Evolutionary conservation across 129 eudicot species (phyloP).

Genomic region (Flaveria trinervia): DNA sequence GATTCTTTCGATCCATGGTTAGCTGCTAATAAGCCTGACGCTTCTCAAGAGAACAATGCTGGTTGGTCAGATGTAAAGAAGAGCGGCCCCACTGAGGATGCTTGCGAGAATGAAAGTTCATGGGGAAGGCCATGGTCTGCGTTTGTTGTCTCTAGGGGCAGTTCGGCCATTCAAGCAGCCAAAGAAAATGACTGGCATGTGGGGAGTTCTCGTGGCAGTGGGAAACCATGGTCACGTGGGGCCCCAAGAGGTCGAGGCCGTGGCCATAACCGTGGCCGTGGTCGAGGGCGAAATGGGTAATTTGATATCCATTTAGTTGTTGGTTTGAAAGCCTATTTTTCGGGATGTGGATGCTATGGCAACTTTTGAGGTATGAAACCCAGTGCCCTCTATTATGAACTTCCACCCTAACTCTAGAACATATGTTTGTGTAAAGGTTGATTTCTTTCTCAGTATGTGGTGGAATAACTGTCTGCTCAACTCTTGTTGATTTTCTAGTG

Average conservation of each 20-base stretch:
- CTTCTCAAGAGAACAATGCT: constrained; percentile 20
- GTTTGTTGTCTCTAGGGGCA: constrained; percentile 46
- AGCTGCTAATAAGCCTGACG: constrained; percentile 13
- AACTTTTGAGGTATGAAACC: constrained; percentile 33
- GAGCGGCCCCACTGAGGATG: constrained; percentile 25
- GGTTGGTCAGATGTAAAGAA: constrained; percentile 24
- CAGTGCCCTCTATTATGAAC: constrained; percentile 15
- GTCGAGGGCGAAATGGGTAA: constrained; percentile 32
- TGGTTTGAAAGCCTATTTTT: constrained; percentile 26
- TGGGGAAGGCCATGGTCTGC: constrained; percentile 49
- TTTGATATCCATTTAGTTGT: background rate
- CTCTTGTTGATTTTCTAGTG: background rate
- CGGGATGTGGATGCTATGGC: constrained; percentile 24
- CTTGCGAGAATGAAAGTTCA: constrained; percentile 30
- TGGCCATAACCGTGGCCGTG: constrained; percentile 26
- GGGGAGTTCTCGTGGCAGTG: constrained; percentile 40
- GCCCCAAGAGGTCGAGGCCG: constrained; percentile 29
- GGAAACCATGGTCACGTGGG: constrained; percentile 34
- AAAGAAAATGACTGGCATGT: constrained; percentile 31
- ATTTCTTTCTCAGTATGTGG: constrained; percentile 1
- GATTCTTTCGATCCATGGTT: constrained; percentile 34
- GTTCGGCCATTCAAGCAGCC: constrained; percentile 44
- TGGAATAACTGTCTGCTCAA: constrained; percentile 4
- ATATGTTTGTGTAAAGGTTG: constrained; percentile 27
- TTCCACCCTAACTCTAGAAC: constrained; percentile 11